Conservation (phyloP, 2,329 filamentous ascomycete species). For the Clonostachys solani region DNA sequence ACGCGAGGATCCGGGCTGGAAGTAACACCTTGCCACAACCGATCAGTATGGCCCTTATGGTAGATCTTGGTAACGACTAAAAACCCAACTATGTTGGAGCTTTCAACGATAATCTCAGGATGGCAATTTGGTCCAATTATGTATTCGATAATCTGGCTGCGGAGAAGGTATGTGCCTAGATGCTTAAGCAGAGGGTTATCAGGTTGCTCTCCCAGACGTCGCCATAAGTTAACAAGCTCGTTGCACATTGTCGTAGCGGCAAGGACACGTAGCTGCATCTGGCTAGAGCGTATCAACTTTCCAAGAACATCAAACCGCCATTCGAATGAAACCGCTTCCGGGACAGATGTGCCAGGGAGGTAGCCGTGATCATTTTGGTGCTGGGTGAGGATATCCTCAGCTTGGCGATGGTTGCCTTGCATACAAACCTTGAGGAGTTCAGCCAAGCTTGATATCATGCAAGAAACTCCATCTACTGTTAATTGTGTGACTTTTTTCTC, state of each 20-base stretch:
- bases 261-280: slow-evolving; percentile 85
- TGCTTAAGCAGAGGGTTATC: slow-evolving; percentile 53
- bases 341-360: slow-evolving; percentile 28
- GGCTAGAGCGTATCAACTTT: slow-evolving; percentile 73
- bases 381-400: slow-evolving; percentile 17
- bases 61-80: slow-evolving; percentile 76
- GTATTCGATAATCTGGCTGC: slow-evolving; percentile 74
- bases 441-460: slow-evolving; percentile 32
- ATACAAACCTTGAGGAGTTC: slow-evolving; percentile 38
- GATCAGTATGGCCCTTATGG: slow-evolving; percentile 66
- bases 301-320: slow-evolving; percentile 69
- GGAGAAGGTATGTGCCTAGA: slow-evolving; percentile 64
- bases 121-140: slow-evolving; percentile 89
- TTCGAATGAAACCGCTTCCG: slow-evolving; percentile 50
- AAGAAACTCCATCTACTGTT: slow-evolving; percentile 34
- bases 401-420: slow-evolving; percentile 25
- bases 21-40: slow-evolving; percentile 79
- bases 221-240: slow-evolving; percentile 66
- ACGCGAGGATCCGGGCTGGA: slow-evolving; percentile 80
- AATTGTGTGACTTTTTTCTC: slow-evolving; percentile 53
- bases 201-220: slow-evolving; percentile 38
- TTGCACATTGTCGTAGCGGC: slow-evolving; percentile 71
- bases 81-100: slow-evolving; percentile 82
- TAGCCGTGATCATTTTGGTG: slow-evolving; percentile 23
- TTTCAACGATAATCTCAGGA: slow-evolving; percentile 79